These are phyloP conservation scores for Saccharomycopsis selenospora DNA, from an alignment of 805 yeast species.

Conservation along the genomic window DNA sequence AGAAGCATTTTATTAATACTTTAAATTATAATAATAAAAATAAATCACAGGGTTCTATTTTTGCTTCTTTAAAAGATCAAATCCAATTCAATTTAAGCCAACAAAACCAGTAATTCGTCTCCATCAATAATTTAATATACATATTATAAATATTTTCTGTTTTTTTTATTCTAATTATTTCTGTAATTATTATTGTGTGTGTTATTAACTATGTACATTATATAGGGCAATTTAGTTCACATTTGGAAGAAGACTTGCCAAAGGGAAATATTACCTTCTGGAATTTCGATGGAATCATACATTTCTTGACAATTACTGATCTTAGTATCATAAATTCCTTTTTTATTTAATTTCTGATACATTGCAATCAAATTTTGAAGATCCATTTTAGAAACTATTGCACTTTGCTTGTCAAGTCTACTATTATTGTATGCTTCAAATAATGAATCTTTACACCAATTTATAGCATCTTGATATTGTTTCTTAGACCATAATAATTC, in stretches of 20 bases:
- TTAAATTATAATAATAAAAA: constrained; percentile 49
- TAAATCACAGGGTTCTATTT: constrained; percentile 50
- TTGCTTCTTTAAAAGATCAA: constrained; percentile 49
- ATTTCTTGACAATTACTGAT: constrained; percentile 19
- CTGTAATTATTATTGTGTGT: too few relatives aligned
- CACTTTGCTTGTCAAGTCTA: constrained; percentile 30
- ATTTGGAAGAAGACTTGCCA: constrained; percentile 7
- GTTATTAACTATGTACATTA: too few relatives aligned
- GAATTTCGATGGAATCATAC: constrained; percentile 17
- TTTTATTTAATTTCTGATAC: constrained; percentile 24
- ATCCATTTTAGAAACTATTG: constrained; percentile 33
- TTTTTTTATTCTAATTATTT: too few relatives aligned
- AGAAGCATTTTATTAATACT: constrained; percentile 49
- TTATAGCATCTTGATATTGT: constrained; percentile 30
- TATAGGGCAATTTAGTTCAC: too few relatives aligned
- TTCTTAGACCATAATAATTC: constrained; percentile 36
- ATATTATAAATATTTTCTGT: too few relatives aligned
- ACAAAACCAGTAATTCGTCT: background rate
- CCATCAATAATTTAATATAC: too few relatives aligned
- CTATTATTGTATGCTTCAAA: constrained; percentile 28
- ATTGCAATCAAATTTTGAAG: constrained; percentile 31
- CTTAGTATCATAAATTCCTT: constrained; percentile 17
- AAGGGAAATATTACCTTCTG: constrained; percentile 5
- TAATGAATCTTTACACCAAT: constrained; percentile 35
- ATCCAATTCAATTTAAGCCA: constrained; percentile 3